phyloP scores from a whole-genome alignment of 768 basidiomycete genomes.

The Scleroderma bovista region DNA sequence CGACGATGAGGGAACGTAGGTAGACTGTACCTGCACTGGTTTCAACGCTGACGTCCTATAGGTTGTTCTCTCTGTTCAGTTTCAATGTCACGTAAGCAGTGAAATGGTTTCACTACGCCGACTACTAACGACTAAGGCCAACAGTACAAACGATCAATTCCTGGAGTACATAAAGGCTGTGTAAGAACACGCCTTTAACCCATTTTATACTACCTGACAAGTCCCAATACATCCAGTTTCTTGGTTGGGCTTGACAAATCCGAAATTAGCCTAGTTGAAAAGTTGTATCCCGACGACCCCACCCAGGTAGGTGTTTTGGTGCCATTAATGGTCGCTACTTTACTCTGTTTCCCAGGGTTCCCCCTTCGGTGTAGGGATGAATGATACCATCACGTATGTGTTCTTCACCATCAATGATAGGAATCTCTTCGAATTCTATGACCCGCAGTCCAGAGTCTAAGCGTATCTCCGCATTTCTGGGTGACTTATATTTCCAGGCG shows the following conservation, averaged over 20 bases:
- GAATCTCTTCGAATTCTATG: background rate
- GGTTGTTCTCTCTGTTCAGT: constrained; percentile 6
- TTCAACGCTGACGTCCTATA: background rate
- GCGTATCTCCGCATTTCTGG: constrained; percentile 33
- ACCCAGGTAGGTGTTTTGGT: background rate
- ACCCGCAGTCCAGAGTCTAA: constrained; percentile 38
- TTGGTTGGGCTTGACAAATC: background rate
- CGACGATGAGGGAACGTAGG: constrained; percentile 40
- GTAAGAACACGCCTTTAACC: background rate
- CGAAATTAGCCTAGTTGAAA: constrained; percentile 1
- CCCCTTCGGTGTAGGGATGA: constrained; percentile 20
- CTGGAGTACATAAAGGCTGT: constrained; percentile 5
- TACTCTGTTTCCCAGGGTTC: constrained; percentile 9
- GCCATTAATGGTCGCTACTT: background rate
- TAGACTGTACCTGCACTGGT: background rate
- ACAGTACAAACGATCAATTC: constrained; percentile 7
- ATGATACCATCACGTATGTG: constrained; percentile 7
- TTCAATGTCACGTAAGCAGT: constrained; percentile 21
- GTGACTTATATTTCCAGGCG: no score
- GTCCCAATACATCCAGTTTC: background rate
- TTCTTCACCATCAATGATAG: background rate
- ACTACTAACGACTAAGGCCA: background rate
- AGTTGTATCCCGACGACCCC: constrained; percentile 3
- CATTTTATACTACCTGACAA: background rate
- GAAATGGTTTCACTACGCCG: background rate